These are phyloP conservation scores for Protea cynaroides DNA, from an alignment of 164 flowering plant genomes.

Conservation along the genomic window DNA sequence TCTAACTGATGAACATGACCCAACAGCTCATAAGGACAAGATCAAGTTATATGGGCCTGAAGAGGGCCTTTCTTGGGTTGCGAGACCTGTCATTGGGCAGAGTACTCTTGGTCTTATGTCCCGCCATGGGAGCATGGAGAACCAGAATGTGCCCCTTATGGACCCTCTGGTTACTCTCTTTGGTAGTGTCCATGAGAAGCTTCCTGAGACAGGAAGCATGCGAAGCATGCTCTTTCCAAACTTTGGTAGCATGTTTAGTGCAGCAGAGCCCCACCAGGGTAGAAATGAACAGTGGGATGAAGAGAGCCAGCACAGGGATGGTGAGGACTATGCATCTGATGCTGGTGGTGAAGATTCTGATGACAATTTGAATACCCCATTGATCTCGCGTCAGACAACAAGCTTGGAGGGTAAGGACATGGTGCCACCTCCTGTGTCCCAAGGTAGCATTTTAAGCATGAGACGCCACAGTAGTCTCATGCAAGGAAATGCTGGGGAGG, in stretches of 20 bases:
- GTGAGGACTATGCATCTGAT: conserved; percentile 36
- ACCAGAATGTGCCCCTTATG: conserved; percentile 54
- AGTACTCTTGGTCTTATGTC: conserved; percentile 60
- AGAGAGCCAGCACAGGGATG: conserved; percentile 41
- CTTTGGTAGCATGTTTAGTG: conserved; percentile 53
- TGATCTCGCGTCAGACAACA: conserved; percentile 46
- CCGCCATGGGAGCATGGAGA: conserved; percentile 69
- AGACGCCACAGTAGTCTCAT: conserved; percentile 32
- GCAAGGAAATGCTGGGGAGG: conserved; percentile 35
- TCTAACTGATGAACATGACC: conserved; percentile 42
- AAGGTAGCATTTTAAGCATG: conserved; percentile 42
- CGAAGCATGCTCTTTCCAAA: conserved; percentile 49
- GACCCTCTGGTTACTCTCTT: conserved; percentile 89
- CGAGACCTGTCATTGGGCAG: conserved; percentile 75
- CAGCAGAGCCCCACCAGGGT: conserved; percentile 26
- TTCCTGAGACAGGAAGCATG: conserved; percentile 65
- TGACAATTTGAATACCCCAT: conserved; percentile 44
- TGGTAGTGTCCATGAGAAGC: conserved; percentile 88
- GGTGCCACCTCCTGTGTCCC: conserved; percentile 28
- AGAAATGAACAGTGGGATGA: conserved; percentile 51
- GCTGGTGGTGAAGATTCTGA: conserved; percentile 39
- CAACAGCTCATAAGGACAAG: conserved; percentile 33
- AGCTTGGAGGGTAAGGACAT: conserved; percentile 38
- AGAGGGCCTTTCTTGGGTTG: conserved; percentile 82
- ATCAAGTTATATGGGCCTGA: conserved; percentile 78